Conservation (phyloP, 2,329 filamentous ascomycete species). For the Ophiostoma fasciatum region DNA sequence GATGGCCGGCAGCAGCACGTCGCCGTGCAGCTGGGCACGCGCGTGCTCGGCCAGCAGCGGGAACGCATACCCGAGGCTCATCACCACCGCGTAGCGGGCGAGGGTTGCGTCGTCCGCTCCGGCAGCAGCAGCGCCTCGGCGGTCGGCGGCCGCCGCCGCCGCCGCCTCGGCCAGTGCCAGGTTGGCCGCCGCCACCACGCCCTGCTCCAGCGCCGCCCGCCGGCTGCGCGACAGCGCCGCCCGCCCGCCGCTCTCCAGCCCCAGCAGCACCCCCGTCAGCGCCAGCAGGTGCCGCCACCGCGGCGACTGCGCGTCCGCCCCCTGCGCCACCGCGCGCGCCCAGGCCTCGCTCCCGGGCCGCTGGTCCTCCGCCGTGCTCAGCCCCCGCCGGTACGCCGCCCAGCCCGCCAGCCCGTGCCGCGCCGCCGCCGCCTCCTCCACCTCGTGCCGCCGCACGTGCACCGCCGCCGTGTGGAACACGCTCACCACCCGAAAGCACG, state of each 20-base stretch:
- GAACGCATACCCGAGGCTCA: constrained; percentile 66
- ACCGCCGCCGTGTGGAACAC: constrained; percentile 55
- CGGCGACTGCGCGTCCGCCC: constrained; percentile 41
- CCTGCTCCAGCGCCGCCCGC: constrained; percentile 53
- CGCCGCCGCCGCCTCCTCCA: constrained; percentile 23
- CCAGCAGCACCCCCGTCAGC: constrained; percentile 63
- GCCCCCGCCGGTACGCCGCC: constrained; percentile 3
- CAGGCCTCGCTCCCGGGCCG: constrained; percentile 33
- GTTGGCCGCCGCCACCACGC: constrained; percentile 61
- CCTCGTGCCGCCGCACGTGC: constrained; percentile 34
- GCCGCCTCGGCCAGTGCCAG: constrained; percentile 45
- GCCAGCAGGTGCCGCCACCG: constrained; percentile 78
- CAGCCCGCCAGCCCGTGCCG: constrained; percentile 9
- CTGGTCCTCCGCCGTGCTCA: constrained; percentile 13
- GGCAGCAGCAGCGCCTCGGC: no score
- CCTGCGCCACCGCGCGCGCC: constrained; percentile 41
- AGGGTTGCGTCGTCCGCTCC: constrained; percentile 24
- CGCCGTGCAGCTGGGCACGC: constrained; percentile 46
- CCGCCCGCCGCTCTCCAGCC: constrained; percentile 51
- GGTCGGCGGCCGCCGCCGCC: constrained; percentile 21
- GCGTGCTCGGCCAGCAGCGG: constrained; percentile 50
- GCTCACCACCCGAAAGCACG: constrained; percentile 51
- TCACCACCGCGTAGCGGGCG: constrained; percentile 39
- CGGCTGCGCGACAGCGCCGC: constrained; percentile 49
- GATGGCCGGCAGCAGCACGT: constrained; percentile 54